Evolutionary conservation across 73 alveolate species (phyloP).

Genomic region (Symbiodinium pilosum): DNA sequence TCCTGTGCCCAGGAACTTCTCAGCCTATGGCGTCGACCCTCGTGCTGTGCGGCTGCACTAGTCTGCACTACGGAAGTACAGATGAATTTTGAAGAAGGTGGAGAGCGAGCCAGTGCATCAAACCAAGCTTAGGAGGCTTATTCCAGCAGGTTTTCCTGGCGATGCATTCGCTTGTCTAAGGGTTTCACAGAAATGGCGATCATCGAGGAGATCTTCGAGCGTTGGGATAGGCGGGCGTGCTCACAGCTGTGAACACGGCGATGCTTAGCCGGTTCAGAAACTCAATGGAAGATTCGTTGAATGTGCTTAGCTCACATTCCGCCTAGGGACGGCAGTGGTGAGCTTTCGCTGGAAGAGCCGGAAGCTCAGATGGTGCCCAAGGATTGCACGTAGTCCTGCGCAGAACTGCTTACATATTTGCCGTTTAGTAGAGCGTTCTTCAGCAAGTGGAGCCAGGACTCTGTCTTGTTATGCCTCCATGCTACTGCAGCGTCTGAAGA

Average conservation of each 20-base stretch:
- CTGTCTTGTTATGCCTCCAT: too few species aligned
- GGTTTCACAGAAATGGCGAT: constrained; percentile 57
- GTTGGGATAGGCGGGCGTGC: constrained; percentile 55
- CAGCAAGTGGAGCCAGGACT: too few species aligned
- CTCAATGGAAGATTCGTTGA: neutral
- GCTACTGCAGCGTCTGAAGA: too few species aligned
- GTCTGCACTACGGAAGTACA: neutral
- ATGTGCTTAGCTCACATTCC: neutral
- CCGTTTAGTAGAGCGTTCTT: too few species aligned
- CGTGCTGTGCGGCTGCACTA: neutral
- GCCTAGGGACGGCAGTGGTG: constrained; percentile 87
- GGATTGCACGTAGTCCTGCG: too few species aligned
- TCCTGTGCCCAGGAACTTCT: neutral
- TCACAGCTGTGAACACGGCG: too few species aligned
- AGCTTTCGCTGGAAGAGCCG: constrained; percentile 74
- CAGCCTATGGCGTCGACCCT: constrained; percentile 3
- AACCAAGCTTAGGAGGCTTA: too few species aligned
- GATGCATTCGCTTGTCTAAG: too few species aligned
- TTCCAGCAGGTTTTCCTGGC: neutral
- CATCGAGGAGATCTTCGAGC: constrained; percentile 82
- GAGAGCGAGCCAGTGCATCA: too few species aligned
- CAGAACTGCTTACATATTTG: too few species aligned
- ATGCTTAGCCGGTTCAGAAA: neutral
- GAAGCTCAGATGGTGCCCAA: neutral
- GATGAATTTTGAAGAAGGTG: too few species aligned